phyloP scores from a whole-genome alignment of 352 stramenopile species.

The Phytophthora sp. region DNA sequence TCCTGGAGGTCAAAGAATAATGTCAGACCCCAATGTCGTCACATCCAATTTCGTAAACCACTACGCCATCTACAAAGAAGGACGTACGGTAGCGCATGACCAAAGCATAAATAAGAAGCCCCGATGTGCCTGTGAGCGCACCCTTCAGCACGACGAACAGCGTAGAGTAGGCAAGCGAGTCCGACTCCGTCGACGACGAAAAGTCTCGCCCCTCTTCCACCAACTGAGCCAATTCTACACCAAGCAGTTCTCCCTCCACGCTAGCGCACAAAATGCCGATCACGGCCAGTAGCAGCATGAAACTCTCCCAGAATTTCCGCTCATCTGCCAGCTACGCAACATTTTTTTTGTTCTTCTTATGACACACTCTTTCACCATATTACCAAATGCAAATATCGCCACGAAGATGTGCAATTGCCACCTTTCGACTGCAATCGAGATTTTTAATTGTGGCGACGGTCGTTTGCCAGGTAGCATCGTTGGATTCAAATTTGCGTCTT shows the following conservation, averaged over 20 bases:
- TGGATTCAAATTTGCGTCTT: slow-evolving; percentile 24
- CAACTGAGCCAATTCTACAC: slow-evolving; percentile 37
- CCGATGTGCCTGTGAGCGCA: slow-evolving; percentile 41
- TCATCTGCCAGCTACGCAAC: slow-evolving; percentile 28
- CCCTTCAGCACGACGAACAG: slow-evolving; percentile 50
- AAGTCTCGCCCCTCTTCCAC: slow-evolving; percentile 12
- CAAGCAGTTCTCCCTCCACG: slow-evolving; percentile 61
- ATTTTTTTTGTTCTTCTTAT: slow-evolving; percentile 4
- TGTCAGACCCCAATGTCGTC: too few species aligned
- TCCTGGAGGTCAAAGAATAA: slow-evolving; percentile 16
- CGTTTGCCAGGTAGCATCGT: slow-evolving; percentile 37
- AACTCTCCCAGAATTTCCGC: slow-evolving; percentile 45
- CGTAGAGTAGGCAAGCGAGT: slow-evolving; percentile 25
- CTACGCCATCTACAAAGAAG: background rate
- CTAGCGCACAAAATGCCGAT: slow-evolving; percentile 46
- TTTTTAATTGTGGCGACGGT: slow-evolving; percentile 46
- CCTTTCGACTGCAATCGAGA: slow-evolving; percentile 45
- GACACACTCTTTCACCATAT: too few species aligned
- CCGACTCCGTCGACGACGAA: slow-evolving; percentile 10
- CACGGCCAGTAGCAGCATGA: slow-evolving; percentile 49
- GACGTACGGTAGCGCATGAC: slow-evolving; percentile 56
- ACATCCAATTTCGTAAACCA: too few species aligned
- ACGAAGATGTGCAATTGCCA: slow-evolving; percentile 5
- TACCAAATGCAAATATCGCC: background rate
- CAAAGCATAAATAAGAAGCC: slow-evolving; percentile 43